Percentiles rank a stretch among this genome's conserved stretches.
These are phyloP conservation scores for Mortierella sp. DNA, from an alignment of 371 early-diverging fungal species.

Conservation along the genomic window DNA sequence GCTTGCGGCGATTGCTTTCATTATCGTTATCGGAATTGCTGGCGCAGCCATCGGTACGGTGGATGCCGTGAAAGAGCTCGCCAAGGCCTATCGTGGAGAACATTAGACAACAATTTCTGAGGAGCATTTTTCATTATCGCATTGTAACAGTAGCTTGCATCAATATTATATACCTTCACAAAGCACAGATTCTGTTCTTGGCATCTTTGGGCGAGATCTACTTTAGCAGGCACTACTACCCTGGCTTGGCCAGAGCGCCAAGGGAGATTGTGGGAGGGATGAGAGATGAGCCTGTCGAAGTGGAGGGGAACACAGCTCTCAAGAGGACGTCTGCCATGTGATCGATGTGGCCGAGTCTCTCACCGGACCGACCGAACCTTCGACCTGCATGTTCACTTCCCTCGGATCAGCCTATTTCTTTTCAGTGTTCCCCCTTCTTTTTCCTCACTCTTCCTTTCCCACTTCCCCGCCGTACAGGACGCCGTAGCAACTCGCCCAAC, in stretches of 20 bases:
- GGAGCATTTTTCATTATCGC: no score
- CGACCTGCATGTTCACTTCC: slow-evolving; percentile 1
- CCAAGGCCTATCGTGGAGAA: slow-evolving; percentile 47
- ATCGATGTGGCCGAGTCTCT: neutral
- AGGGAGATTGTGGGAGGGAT: no score
- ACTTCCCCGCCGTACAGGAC: slow-evolving; percentile 1
- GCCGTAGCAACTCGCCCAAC: neutral
- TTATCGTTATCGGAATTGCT: slow-evolving; percentile 72
- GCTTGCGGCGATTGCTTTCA: slow-evolving; percentile 65
- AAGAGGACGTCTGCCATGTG: neutral
- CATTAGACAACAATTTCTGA: slow-evolving; percentile 1
- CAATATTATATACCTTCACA: no score
- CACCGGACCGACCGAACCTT: neutral
- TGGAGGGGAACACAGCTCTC: neutral
- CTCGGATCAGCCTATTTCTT: neutral
- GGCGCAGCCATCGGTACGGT: slow-evolving; percentile 83
- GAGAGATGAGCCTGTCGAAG: no score
- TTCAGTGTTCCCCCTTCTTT: neutral
- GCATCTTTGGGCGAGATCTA: no score
- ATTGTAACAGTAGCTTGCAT: no score
- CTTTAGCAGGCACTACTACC: no score
- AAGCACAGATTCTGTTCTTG: no score
- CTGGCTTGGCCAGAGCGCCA: no score
- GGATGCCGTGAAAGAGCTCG: slow-evolving; percentile 65
- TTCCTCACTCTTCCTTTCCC: neutral